A percentile compares a stretch with the other conserved stretches of the same genome.
Conservation (phyloP, 2,329 filamentous ascomycete species). For the Colletotrichum acutatum region DNA sequence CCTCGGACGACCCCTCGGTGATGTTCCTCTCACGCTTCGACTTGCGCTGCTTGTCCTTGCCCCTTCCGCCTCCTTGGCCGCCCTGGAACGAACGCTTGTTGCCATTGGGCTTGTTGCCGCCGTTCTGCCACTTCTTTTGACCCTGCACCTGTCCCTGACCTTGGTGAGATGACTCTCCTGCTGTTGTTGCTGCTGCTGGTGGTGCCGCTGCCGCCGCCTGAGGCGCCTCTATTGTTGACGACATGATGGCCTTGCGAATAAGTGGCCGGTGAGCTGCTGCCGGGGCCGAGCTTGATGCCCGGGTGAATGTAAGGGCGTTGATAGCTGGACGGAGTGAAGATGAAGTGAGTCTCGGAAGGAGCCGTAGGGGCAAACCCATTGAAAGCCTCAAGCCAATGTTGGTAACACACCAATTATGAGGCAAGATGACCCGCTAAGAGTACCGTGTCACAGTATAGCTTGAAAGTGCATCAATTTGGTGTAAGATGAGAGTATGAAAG, state of each 20-base stretch:
- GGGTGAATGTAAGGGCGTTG: constrained; percentile 1
- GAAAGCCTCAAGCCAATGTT: background rate
- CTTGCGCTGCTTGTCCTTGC: constrained; percentile 57
- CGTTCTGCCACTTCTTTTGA: constrained; percentile 22
- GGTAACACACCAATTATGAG: background rate
- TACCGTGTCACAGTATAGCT: background rate
- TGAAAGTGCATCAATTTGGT: background rate
- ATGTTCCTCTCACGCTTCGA: constrained; percentile 69
- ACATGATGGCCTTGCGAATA: constrained; percentile 6
- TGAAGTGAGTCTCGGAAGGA: constrained; percentile 32
- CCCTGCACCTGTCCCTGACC: background rate
- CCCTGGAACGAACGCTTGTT: constrained; percentile 36
- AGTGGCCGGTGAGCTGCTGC: background rate
- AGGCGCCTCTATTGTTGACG: constrained; percentile 14
- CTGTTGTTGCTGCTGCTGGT: background rate
- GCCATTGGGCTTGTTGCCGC: constrained; percentile 25
- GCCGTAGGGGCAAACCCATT: constrained; percentile 31
- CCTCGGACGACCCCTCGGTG: constrained; percentile 71
- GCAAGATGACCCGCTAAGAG: background rate
- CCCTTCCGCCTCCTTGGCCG: constrained; percentile 17
- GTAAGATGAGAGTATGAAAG: background rate
- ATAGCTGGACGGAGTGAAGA: constrained; percentile 28
- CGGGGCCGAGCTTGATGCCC: background rate
- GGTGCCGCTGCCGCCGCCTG: background rate
- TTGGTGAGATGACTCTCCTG: constrained; percentile 24